phyloP scores from a whole-genome alignment of 768 basidiomycete genomes.

The Lepiota venenata region DNA sequence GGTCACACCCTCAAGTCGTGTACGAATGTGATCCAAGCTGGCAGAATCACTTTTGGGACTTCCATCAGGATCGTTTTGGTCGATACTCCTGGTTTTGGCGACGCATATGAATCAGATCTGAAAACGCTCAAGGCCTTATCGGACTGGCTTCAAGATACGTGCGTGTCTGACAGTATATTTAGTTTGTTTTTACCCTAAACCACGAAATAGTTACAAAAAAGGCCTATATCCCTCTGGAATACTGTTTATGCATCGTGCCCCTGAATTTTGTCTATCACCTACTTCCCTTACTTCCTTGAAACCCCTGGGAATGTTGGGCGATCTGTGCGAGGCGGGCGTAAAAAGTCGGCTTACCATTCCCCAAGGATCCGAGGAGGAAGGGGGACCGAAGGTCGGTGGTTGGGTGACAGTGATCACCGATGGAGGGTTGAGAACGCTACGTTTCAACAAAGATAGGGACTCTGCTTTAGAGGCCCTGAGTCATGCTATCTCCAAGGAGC shows the following conservation, averaged over 20 bases:
- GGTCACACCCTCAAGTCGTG: not conserved
- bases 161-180: not conserved
- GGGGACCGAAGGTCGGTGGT: conserved; percentile 18
- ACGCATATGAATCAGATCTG: conserved; percentile 19
- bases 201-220: not conserved
- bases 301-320: conserved; percentile 32
- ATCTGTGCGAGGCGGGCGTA: conserved; percentile 36
- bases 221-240: conserved; percentile 21
- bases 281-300: conserved; percentile 22
- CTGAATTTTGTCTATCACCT: conserved; percentile 27
- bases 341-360: conserved; percentile 10
- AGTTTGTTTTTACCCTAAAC: not conserved
- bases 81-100: conserved; percentile 16
- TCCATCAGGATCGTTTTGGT: not conserved
- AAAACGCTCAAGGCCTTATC: conserved; percentile 22
- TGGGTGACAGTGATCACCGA: conserved; percentile 14
- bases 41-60: not conserved
- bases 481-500: not conserved
- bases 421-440: conserved; percentile 1
- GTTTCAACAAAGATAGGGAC: conserved; percentile 6
- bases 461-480: conserved; percentile 14
- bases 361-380: conserved; percentile 13
- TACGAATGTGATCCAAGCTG: not conserved
- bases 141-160: conserved; percentile 24
- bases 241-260: conserved; percentile 31